phyloP scores from a whole-genome alignment of 495 filamentous ascomycete genomes.

The Cercophora sp. region DNA sequence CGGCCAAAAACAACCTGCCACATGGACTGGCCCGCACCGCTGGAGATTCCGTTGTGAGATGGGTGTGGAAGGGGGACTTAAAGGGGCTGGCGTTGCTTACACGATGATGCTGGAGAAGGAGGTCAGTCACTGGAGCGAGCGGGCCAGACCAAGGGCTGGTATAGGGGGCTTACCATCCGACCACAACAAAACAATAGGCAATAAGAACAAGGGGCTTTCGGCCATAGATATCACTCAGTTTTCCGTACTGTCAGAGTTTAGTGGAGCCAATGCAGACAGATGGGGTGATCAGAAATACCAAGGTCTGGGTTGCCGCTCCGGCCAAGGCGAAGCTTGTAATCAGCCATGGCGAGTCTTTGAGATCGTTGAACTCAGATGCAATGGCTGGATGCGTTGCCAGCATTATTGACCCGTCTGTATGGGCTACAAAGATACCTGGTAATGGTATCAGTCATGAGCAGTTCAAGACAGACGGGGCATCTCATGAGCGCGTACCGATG shows the following conservation, averaged over 20 bases:
- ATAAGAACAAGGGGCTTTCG: constrained; percentile 38
- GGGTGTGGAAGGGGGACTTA: no score
- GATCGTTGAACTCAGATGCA: constrained; percentile 61
- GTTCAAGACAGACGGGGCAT: background rate
- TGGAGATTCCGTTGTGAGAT: constrained; percentile 22
- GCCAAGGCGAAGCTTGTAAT: constrained; percentile 61
- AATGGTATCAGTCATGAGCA: background rate
- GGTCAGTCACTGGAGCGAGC: background rate
- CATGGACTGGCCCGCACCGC: constrained; percentile 49
- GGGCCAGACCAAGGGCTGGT: background rate
- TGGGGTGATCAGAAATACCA: no score
- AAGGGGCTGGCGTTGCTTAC: no score
- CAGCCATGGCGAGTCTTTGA: constrained; percentile 62
- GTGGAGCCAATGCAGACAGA: no score
- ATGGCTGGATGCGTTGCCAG: constrained; percentile 60
- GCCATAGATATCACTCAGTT: constrained; percentile 50
- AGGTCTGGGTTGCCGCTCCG: constrained; percentile 54
- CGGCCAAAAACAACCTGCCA: constrained; percentile 55
- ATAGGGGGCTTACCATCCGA: constrained; percentile 37
- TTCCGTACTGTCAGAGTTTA: no score
- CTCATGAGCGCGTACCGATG: constrained; percentile 18
- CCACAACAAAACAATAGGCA: constrained; percentile 40
- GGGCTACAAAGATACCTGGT: constrained; percentile 60
- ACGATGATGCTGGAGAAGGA: constrained; percentile 31
- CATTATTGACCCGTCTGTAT: constrained; percentile 59